Percentiles rank a stretch among this genome's conserved stretches.
Conservation (phyloP, 2,329 filamentous ascomycete genomes). For the Colletotrichum australisinense region DNA sequence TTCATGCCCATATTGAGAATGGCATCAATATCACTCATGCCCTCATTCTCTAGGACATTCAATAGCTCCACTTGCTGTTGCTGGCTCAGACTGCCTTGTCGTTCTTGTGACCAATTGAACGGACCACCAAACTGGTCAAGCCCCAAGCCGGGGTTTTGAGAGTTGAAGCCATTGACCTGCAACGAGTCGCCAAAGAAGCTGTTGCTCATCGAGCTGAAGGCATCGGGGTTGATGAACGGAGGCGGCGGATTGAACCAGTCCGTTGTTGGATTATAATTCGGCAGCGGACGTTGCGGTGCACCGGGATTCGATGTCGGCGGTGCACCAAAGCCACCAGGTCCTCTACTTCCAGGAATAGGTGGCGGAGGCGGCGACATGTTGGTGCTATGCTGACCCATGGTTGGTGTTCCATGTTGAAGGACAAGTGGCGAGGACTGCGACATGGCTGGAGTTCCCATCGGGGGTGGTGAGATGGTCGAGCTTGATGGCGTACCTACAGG, state of each 20-base stretch:
- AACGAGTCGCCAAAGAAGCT: constrained; percentile 54
- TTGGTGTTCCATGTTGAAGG: constrained; percentile 27
- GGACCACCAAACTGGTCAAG: constrained; percentile 42
- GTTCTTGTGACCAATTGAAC: constrained; percentile 54
- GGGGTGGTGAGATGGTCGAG: constrained; percentile 25
- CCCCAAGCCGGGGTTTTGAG: constrained; percentile 43
- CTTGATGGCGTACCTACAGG: constrained; percentile 18
- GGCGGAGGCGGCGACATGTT: constrained; percentile 45
- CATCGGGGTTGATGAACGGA: constrained; percentile 65
- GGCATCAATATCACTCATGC: constrained; percentile 70
- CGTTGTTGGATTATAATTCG: constrained; percentile 52
- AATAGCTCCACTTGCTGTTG: constrained; percentile 87
- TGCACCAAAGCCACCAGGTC: constrained; percentile 50
- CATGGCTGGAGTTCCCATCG: constrained; percentile 39
- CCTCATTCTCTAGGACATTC: constrained; percentile 79
- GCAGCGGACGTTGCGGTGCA: constrained; percentile 55
- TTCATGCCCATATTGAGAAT: constrained; percentile 59
- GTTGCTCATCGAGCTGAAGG: constrained; percentile 55
- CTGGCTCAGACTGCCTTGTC: constrained; percentile 78
- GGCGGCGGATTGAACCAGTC: constrained; percentile 66
- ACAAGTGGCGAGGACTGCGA: constrained; percentile 45
- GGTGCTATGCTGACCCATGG: constrained; percentile 36
- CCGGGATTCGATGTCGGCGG: constrained; percentile 44
- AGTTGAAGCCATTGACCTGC: constrained; percentile 32
- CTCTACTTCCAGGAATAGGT: constrained; percentile 39